Evolutionary conservation across 2,329 filamentous ascomycete species (phyloP), one percentile per base, ranked within the genome.

Genomic region (Aspergillus spinulosporus): DNA sequence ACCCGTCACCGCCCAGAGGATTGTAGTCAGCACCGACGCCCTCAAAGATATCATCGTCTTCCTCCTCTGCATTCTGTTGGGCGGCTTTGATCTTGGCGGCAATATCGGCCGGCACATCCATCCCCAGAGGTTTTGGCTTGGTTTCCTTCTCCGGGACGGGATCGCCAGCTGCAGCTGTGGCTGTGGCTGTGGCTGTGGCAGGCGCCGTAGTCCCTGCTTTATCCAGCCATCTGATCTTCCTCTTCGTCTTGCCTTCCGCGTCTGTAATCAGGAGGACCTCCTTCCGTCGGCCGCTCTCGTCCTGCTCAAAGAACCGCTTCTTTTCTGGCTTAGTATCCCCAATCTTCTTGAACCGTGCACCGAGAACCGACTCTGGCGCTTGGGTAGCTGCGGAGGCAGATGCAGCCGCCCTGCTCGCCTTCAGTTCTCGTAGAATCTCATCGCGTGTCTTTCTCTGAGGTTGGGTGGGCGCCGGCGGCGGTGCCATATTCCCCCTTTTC

Each of bases 11-110:
- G 5, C 77, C 83, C 39, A 87, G 76, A 1, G 84, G 85, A 60
- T 87, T 78, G 66, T 86, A 87, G 46, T 82, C 81, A 4, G 77
- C 78, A 1, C 83, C 84, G 2, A 82, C 82, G 1, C 82, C 84
- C 37, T 77, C 81, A 62, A 87, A 88, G 48, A 88, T 87, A 65
- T 87, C 84, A 29, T 82, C 82, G 40, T 85, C 82, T 4, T 87
- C 21, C 21, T 21, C 82, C 3, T 82, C 79, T 2, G 80, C 75
- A 44, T 75, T 69, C 15, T 61, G 64, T 32, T 54, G 32, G 29
- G 66, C 60, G 14, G 66, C 67, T 29, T 70, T 67, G 45, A 67
- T 66, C 54, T 68, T 72, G 2, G 73, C 69, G 14, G 71, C 68
- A 32, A 77, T 62, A 34, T 76, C 75, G 6, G 71, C 74, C 3